A percentile compares a stretch with the other conserved stretches of the same genome.
These are phyloP conservation scores for Nicotiana undulata DNA, from an alignment of 257 asterid genomes.

Conservation along the genomic window DNA sequence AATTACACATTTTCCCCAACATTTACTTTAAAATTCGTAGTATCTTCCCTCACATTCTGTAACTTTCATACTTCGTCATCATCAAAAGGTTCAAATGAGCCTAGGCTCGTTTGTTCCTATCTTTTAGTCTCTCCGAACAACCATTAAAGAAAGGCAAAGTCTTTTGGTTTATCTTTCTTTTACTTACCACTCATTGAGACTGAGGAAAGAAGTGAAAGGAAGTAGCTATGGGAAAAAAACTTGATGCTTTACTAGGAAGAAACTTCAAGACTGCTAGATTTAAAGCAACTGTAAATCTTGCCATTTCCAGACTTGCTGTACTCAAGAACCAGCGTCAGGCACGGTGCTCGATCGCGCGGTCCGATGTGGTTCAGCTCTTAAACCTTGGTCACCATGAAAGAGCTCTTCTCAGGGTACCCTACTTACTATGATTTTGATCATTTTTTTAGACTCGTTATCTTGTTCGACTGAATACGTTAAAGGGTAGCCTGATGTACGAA, in stretches of 20 bases:
- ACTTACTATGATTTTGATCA: not conserved
- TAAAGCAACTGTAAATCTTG: conserved; percentile 45
- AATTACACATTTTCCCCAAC: not conserved
- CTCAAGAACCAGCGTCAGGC: conserved; percentile 73
- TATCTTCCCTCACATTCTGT: not conserved
- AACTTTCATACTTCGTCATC: conserved; percentile 23
- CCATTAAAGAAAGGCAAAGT: not conserved
- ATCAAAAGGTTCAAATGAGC: conserved; percentile 51
- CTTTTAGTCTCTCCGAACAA: not conserved
- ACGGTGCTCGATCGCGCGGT: conserved; percentile 47
- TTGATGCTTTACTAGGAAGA: conserved; percentile 57
- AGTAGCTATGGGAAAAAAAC: conserved; percentile 54
- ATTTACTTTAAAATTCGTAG: not conserved
- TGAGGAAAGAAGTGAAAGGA: not conserved
- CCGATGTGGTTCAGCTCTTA: conserved; percentile 68
- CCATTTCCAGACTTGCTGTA: conserved; percentile 52
- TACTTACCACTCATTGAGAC: not conserved
- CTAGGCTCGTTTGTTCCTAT: conserved; percentile 27
- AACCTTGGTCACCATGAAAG: conserved; percentile 45
- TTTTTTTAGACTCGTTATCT: too few relatives aligned
- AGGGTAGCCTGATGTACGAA: too few relatives aligned
- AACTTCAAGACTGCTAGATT: conserved; percentile 35
- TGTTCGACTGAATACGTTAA: not conserved
- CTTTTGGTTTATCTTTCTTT: not conserved
- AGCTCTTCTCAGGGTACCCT: conserved; percentile 72